Conservation (phyloP, 1,139 yeast genomes). For the Suhomyces ambrosiae region DNA sequence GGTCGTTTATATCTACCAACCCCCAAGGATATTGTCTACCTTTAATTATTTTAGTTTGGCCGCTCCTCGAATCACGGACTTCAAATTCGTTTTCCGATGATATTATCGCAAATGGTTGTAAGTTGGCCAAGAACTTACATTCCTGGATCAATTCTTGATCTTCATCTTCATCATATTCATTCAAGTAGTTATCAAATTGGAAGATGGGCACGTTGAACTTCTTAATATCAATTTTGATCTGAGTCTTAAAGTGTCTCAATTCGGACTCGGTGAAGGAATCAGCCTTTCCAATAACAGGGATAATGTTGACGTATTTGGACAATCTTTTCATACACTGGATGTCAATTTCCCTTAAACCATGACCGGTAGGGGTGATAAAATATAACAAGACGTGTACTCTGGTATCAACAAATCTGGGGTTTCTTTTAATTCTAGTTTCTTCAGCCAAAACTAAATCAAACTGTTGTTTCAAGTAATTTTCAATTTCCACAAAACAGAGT, state of each 20-base stretch:
- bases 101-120: constrained; percentile 87
- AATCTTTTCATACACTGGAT: constrained; percentile 76
- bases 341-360: constrained; percentile 74
- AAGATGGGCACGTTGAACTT: constrained; percentile 79
- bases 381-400: constrained; percentile 74
- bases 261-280: constrained; percentile 84
- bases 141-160: constrained; percentile 81
- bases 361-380: constrained; percentile 75
- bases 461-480: constrained; percentile 79
- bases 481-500: constrained; percentile 65
- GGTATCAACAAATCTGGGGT: constrained; percentile 77
- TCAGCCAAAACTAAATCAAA: constrained; percentile 91
- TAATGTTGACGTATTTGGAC: constrained; percentile 79
- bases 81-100: constrained; percentile 64
- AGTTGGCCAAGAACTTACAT: constrained; percentile 69
- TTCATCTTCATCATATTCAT: constrained; percentile 51
- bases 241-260: constrained; percentile 57
- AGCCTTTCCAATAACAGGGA: constrained; percentile 86
- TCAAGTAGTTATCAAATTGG: constrained; percentile 59
- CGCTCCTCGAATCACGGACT: constrained; percentile 54
- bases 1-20: constrained; percentile 76
- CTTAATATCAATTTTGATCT: constrained; percentile 69
- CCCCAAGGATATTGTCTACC: constrained; percentile 98
- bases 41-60: constrained; percentile 56
- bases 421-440: constrained; percentile 88